A percentile compares a stretch with the other conserved stretches of the same genome.
phyloP scores from a whole-genome alignment of 192 early-diverging fungal genomes.

The Chytriomyces sp. region DNA sequence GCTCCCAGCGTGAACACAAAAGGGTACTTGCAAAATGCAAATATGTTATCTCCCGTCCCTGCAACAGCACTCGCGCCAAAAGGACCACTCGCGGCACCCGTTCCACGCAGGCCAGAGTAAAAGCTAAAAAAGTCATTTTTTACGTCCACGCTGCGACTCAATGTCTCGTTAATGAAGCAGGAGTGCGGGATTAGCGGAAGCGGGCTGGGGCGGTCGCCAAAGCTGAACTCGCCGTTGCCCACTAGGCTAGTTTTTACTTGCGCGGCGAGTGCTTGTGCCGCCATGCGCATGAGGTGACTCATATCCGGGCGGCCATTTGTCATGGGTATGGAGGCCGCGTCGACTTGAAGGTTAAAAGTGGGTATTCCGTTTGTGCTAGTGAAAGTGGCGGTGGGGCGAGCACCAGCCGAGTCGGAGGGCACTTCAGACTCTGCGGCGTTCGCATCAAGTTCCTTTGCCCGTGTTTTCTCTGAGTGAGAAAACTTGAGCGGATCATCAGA shows the following conservation, averaged over 20 bases:
- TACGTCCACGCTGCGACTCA: conserved; percentile 2
- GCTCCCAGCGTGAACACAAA: conserved; percentile 8
- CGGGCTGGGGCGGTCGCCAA: conserved; percentile 14
- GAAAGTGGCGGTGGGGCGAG: not conserved
- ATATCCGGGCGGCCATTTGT: not conserved
- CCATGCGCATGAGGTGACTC: not conserved
- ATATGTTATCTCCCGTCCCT: not conserved
- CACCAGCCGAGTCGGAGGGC: not conserved
- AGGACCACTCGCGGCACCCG: too few species aligned
- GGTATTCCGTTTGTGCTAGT: not conserved
- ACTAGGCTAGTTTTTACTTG: not conserved
- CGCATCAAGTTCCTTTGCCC: not conserved
- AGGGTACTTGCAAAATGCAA: conserved; percentile 11
- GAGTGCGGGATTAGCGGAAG: conserved; percentile 18
- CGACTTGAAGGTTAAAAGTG: not conserved
- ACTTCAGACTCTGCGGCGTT: not conserved
- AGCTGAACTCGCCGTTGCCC: not conserved
- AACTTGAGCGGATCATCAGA: conserved; percentile 16
- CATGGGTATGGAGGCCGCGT: not conserved
- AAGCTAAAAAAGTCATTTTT: conserved; percentile 7
- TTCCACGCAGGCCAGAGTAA: not conserved
- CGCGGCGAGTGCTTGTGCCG: not conserved
- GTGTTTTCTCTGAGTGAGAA: not conserved
- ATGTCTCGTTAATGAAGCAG: conserved; percentile 11
- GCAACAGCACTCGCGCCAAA: not conserved